Base-by-base conservation (phyloP, 1,284 basidiomycete species). In the Microbotryum violaceum region DNA sequence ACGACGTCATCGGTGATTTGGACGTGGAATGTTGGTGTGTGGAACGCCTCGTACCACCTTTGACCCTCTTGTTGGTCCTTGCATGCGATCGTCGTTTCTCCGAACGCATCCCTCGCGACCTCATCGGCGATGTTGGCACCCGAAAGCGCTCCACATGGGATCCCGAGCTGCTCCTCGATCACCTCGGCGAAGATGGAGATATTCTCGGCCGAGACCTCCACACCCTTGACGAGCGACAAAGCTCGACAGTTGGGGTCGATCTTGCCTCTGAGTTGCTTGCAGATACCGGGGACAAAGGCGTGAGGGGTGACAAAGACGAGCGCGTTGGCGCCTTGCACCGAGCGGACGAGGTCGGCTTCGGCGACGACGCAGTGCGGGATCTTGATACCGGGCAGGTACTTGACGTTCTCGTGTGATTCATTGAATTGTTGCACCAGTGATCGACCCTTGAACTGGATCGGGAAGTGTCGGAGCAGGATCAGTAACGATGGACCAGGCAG, bases 91-190 rank as follows among this genome's bases (percentile, higher is more conserved):
- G 81, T 82, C 9, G 81, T 82, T 72, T 82, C 81, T 25, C 76
- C 76, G 66, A 80, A 81, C 63, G 75, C 73, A 62, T 78, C 79
- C 56, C 71, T 74, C 2, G 79, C 79, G 23, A 80, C 80, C 75
- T 83, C 82, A 61, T 82, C 77, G 44, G 82, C 82, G 57, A 83
- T 82, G 74, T 83, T 83, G 42, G 82, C 81, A 6, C 82, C 82
- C 45, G 77, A 79, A 4, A 83, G 71, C 3, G 82, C 81, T 1
- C 78, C 78, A 66, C 79, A 81, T 10, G 77, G 76, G 42, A 79
- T 77, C 18, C 76, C 76, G 45, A 82, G 74, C 64, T 78, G 75
- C 42, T 76, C 73, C 70, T 81, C 77, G 66, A 83, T 83, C 37
- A 82, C 74, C 63, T 79, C 78, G 18, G 81, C 78, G 70, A 82